Percentiles rank a stretch among this genome's conserved stretches.
phyloP scores from a whole-genome alignment of 306 rosid genomes.

The Lagenaria siceraria region DNA sequence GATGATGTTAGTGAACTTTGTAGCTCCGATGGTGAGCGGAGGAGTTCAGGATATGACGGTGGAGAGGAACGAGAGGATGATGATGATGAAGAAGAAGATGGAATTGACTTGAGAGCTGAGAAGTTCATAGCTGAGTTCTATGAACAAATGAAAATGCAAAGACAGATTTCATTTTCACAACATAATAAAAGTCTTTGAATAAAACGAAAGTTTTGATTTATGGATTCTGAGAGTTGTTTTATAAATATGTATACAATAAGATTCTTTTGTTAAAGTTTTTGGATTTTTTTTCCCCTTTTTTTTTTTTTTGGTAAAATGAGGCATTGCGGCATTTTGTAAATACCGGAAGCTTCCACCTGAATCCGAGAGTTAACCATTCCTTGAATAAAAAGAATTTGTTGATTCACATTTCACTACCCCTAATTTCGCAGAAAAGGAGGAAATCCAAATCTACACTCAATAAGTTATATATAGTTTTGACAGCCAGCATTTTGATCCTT shows the following conservation, averaged over 20 bases:
- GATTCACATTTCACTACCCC: neutral
- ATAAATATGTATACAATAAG: neutral
- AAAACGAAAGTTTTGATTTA: neutral
- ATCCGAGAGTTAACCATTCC: neutral
- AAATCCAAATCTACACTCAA: neutral
- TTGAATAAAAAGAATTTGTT: neutral
- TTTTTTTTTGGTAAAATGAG: neutral
- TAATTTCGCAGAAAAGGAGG: neutral
- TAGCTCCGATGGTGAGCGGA: conserved; percentile 17
- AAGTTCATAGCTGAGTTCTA: conserved; percentile 78
- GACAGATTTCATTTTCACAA: conserved; percentile 30
- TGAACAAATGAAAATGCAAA: conserved; percentile 46
- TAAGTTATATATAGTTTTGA: neutral
- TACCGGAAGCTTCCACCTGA: conserved; percentile 11
- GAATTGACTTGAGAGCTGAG: conserved; percentile 55
- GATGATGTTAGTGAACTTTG: neutral
- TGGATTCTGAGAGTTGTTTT: neutral
- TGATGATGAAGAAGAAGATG: conserved; percentile 10
- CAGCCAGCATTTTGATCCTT: neutral
- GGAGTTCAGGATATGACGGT: conserved; percentile 11
- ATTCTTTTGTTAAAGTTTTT: neutral
- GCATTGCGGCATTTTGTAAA: conserved; percentile 30
- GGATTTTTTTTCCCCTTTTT: too few relatives aligned
- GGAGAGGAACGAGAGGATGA: neutral
- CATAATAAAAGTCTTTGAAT: conserved; percentile 12